phyloP scores from a whole-genome alignment of 208 protist genomes.

The Trichomonas gallinae region DNA sequence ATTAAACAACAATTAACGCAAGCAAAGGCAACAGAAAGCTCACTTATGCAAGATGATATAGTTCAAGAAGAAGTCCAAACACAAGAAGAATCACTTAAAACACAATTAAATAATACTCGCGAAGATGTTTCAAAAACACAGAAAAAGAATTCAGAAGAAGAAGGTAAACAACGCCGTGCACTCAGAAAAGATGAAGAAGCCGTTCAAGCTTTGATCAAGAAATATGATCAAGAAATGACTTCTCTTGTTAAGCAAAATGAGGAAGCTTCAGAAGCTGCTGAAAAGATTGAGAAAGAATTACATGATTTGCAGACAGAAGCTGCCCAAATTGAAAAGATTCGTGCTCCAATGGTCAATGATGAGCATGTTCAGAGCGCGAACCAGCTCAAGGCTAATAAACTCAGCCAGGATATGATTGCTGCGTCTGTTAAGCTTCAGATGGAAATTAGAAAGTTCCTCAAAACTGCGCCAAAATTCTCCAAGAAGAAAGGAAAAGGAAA shows the following conservation, averaged over 20 bases:
- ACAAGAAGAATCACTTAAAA: not conserved
- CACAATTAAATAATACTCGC: not conserved
- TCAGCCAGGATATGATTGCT: not conserved
- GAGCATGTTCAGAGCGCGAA: not conserved
- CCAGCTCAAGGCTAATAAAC: not conserved
- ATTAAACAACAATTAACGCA: not conserved
- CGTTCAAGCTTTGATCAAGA: not conserved
- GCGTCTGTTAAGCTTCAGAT: not conserved
- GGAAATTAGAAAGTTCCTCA: not conserved
- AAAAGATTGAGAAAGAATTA: not conserved
- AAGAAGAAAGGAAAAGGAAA: not conserved
- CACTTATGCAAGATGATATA: not conserved
- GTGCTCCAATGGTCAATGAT: not conserved
- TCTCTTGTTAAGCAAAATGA: not conserved
- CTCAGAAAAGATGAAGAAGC: constrained; percentile 17
- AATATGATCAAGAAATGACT: constrained; percentile 1
- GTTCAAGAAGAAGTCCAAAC: not conserved
- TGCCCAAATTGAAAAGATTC: not conserved
- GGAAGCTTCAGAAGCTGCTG: not conserved
- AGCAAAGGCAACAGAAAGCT: not conserved
- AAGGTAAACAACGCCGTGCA: not conserved
- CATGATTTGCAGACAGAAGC: not conserved
- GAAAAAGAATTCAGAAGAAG: constrained; percentile 6
- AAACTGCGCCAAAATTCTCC: not conserved
- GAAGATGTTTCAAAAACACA: not conserved